phyloP scores from a whole-genome alignment of 169 alveolate species.

The Plasmodium chabaudi region DNA sequence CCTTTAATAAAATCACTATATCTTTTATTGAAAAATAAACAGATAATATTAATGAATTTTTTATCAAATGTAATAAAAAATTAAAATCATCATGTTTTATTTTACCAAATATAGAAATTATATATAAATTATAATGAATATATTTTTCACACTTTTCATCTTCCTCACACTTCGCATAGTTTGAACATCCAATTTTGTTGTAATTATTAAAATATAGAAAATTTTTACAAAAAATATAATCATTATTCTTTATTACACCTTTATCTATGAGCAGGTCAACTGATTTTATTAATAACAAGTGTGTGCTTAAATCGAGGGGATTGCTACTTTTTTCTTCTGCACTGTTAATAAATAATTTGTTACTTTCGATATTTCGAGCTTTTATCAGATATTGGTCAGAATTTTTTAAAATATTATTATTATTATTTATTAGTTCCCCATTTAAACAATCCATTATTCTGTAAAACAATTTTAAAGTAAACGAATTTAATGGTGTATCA shows the following conservation, averaged over 20 bases:
- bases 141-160: background rate
- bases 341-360: background rate
- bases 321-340: background rate
- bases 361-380: background rate
- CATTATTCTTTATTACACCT: background rate
- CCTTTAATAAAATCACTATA: constrained; percentile 24
- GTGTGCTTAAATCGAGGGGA: constrained; percentile 8
- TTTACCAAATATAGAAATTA: constrained; percentile 30
- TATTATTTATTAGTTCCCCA: background rate
- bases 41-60: constrained; percentile 24
- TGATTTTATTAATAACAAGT: constrained; percentile 31
- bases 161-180: background rate
- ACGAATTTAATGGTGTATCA: constrained; percentile 2
- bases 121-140: constrained; percentile 15
- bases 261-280: constrained; percentile 17
- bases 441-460: constrained; percentile 1
- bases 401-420: background rate
- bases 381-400: too few relatives aligned
- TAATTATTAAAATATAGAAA: constrained; percentile 1
- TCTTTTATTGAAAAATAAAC: constrained; percentile 24
- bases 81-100: constrained; percentile 14
- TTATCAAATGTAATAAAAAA: constrained; percentile 34
- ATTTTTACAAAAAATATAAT: background rate
- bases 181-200: background rate
- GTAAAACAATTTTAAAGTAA: constrained; percentile 17